These are phyloP conservation scores for Exophiala spinifera DNA, from an alignment of 2,329 filamentous ascomycete species.

Conservation along the genomic window DNA sequence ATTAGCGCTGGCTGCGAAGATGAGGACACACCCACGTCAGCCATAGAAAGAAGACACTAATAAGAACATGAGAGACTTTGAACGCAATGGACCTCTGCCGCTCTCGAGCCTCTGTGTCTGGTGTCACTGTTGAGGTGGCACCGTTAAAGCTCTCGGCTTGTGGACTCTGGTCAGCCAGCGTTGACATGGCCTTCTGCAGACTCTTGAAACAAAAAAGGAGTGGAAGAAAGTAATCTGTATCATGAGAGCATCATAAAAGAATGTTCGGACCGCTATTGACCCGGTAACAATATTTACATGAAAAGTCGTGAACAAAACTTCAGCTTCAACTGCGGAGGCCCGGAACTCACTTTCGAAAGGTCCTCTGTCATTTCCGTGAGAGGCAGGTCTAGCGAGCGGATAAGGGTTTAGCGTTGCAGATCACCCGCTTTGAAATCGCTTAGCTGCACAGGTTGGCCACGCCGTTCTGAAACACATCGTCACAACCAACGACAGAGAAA, in stretches of 20 bases:
- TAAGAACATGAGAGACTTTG: slow-evolving; percentile 29
- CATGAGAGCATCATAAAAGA: slow-evolving; percentile 1
- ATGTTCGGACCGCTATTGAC: background rate
- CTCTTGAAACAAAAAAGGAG: background rate
- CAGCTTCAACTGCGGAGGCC: background rate
- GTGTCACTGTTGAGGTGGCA: background rate
- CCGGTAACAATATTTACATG: background rate
- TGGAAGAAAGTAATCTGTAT: background rate
- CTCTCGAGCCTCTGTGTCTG: slow-evolving; percentile 11
- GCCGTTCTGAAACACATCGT: too few species aligned
- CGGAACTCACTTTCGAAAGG: background rate
- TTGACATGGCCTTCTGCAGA: slow-evolving; percentile 16
- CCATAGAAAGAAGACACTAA: slow-evolving; percentile 28
- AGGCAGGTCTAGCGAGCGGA: background rate
- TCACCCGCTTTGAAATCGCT: background rate
- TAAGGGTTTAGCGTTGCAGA: background rate
- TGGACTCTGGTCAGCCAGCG: slow-evolving; percentile 5
- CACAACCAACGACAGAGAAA: too few species aligned
- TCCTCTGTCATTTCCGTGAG: background rate
- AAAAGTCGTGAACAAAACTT: background rate
- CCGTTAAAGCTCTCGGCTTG: slow-evolving; percentile 10
- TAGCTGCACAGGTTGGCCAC: too few species aligned
- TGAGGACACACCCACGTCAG: slow-evolving; percentile 17
- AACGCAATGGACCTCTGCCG: slow-evolving; percentile 22
- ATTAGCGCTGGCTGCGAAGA: slow-evolving; percentile 9